Evolutionary conservation across 805 yeast species (phyloP).

Genomic region (Candida manassasensis): DNA sequence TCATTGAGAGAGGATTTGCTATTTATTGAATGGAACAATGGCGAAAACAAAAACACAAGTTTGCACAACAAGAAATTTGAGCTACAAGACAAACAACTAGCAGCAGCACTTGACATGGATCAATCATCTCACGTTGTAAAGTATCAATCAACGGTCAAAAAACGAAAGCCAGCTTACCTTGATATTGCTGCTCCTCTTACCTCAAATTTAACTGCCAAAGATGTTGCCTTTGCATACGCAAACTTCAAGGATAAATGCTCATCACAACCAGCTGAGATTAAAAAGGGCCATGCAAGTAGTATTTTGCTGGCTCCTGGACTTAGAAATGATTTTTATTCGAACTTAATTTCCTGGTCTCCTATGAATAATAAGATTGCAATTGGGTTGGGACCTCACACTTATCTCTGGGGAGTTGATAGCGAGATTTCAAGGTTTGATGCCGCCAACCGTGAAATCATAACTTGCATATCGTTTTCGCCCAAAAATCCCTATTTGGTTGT

Average conservation of each 20-base stretch:
- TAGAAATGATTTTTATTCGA: conserved; percentile 73
- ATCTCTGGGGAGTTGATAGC: conserved; percentile 54
- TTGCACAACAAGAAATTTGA: too few relatives aligned
- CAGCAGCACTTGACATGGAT: conserved; percentile 47
- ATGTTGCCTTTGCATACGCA: conserved; percentile 9
- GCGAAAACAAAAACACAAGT: too few relatives aligned
- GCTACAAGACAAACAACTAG: conserved; percentile 23
- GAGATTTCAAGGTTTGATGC: conserved; percentile 42
- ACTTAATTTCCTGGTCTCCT: conserved; percentile 68
- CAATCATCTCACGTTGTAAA: conserved; percentile 38
- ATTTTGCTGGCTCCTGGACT: conserved; percentile 57
- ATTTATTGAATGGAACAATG: conserved; percentile 6
- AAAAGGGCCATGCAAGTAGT: conserved; percentile 9
- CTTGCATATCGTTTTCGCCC: conserved; percentile 53
- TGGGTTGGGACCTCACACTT: conserved; percentile 57
- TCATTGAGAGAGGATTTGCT: conserved; percentile 16
- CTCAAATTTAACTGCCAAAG: conserved; percentile 9
- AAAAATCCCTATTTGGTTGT: conserved; percentile 43
- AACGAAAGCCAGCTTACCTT: conserved; percentile 5
- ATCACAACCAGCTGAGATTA: conserved; percentile 3
- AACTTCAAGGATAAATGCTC: neutral
- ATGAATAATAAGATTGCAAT: conserved; percentile 51
- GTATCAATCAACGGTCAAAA: conserved; percentile 14
- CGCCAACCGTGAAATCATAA: conserved; percentile 41
- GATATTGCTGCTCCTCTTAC: conserved; percentile 16